Percentiles rank a stretch among this genome's conserved stretches.
Evolutionary conservation across 164 flowering plant genomes (phyloP).

Genomic region (Magnolia changhungtana): DNA sequence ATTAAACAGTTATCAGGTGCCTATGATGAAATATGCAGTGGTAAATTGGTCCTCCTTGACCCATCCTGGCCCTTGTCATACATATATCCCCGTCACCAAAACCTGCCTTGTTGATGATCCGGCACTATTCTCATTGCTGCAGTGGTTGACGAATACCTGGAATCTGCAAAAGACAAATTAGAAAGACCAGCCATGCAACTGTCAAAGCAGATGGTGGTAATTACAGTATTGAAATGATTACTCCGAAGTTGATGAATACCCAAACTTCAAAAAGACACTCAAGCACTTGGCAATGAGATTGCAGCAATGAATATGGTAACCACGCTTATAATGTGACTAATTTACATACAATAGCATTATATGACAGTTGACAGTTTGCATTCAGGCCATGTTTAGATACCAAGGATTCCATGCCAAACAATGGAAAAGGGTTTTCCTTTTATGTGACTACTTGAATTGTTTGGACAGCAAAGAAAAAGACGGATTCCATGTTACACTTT

Average conservation of each 20-base stretch:
- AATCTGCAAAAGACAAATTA: constrained; percentile 5
- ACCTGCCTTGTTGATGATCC: not conserved
- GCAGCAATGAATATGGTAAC: not conserved
- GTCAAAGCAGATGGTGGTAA: not conserved
- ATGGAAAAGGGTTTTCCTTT: too few species aligned
- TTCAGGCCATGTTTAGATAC: too few species aligned
- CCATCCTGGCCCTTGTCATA: too few species aligned
- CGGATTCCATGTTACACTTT: too few species aligned
- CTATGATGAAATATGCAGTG: not conserved
- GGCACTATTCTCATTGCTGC: not conserved
- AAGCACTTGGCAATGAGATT: not conserved
- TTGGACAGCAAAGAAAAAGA: too few species aligned
- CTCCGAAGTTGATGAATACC: not conserved
- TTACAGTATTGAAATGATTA: not conserved
- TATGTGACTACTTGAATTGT: too few species aligned
- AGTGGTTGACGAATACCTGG: constrained; percentile 11
- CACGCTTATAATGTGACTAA: not conserved
- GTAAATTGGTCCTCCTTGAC: too few species aligned
- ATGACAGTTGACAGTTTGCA: too few species aligned
- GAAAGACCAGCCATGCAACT: not conserved
- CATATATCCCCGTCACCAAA: not conserved
- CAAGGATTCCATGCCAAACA: too few species aligned
- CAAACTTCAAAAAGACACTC: not conserved
- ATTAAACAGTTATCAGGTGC: not conserved
- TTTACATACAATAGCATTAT: not conserved